Base-by-base conservation (phyloP, 371 early-diverging fungal genomes). In the Mucor circinelloides region DNA sequence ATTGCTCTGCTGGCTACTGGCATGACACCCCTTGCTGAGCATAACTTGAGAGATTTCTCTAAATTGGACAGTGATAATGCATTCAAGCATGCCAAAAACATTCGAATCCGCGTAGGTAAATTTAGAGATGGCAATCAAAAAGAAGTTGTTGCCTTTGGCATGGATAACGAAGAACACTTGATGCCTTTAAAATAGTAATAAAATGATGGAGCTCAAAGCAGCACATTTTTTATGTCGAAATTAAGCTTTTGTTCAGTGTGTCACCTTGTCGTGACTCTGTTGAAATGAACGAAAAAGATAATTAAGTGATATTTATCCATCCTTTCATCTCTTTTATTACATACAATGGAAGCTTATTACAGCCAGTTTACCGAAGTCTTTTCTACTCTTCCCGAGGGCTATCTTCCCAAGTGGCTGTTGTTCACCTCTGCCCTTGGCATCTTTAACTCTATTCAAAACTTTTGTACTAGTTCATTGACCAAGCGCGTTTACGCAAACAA, bases 381-480 rank as follows among this genome's bases (percentile, higher is more conserved):
- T 56, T 75, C 79, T 46, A 67, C 79, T 63, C 77, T 89, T 36
- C 88, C 89, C 30, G 85, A 83, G 30, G 89, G 90, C 23, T 78
- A 80, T 42, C 81, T 93, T 48, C 89, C 90, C 42, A 86, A 83
- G 66, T 89, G 89, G 89, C 67, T 91, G 12, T 78, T 89, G 68
- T 74, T 93, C 50, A 88, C 92, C 36, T 89, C 91, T 64, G 81
- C 84, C 27, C 70, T 88, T 32, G 91, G 93, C 31, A 75, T 92
- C 56, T 91, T 91, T 77, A 93, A 95, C 77, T 84, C 89, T 28
- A 70, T 89, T 63, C 93, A 93, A 74, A 87, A 90, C 81, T 91
- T 84, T 68, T 85, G 74, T 77, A 92, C 79, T 48, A 77, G 75
- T 75, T 81, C 82, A 56, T 79, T 91, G 63, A 91, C 90, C 15